phyloP scores from a whole-genome alignment of 176 grass and related monocot genomes.

The Microstegium vimineum region DNA sequence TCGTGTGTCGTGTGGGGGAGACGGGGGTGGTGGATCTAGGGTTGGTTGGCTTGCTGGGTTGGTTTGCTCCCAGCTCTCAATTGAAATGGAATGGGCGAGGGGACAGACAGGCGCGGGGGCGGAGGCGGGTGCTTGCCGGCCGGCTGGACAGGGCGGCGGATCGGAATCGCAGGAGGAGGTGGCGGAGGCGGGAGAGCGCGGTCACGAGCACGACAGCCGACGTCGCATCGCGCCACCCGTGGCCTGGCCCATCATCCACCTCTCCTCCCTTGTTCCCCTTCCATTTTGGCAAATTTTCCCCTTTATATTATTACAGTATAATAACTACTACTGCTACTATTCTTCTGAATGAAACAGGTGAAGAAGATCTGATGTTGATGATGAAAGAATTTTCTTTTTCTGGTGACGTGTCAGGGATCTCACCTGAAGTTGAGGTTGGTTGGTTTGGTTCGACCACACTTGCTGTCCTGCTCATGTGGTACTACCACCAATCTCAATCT shows the following conservation, averaged over 20 bases:
- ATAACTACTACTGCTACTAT: too few species aligned
- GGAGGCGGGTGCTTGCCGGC: not conserved
- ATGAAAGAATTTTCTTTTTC: too few species aligned
- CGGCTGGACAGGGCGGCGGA: not conserved
- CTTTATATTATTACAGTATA: too few species aligned
- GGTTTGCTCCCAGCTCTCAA: not conserved
- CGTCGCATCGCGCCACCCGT: slow-evolving; percentile 28
- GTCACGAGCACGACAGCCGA: slow-evolving; percentile 35
- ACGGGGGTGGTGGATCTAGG: slow-evolving; percentile 48
- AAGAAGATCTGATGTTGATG: too few species aligned
- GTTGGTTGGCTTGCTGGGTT: not conserved
- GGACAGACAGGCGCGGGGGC: not conserved
- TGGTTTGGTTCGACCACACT: too few species aligned
- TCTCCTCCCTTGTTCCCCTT: too few species aligned
- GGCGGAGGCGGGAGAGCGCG: not conserved
- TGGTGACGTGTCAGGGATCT: too few species aligned
- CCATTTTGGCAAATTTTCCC: too few species aligned
- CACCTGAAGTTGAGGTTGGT: too few species aligned
- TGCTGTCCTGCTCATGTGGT: too few species aligned
- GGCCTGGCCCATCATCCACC: not conserved
- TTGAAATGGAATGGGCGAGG: not conserved
- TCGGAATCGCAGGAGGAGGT: not conserved
- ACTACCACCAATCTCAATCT: too few species aligned
- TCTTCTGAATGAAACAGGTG: too few species aligned
- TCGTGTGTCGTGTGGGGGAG: not conserved